phyloP scores from a whole-genome alignment of 2,329 filamentous ascomycete species.

The Xylariomycetidae sp. region DNA sequence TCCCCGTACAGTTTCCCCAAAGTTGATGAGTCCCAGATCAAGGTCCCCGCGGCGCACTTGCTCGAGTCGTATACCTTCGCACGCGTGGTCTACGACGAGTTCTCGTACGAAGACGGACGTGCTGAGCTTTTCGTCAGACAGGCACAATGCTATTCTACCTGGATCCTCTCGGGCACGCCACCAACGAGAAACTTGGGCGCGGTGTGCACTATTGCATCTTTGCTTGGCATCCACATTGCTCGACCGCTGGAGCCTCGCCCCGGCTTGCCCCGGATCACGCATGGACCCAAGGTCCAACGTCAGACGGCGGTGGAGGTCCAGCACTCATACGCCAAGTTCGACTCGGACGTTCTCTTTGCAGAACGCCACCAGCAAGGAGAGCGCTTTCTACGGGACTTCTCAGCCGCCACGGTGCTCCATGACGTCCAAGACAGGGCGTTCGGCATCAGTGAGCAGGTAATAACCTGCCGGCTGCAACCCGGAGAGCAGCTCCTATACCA shows the following conservation, averaged over 20 bases:
- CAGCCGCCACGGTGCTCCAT: constrained; percentile 24
- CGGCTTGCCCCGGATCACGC: constrained; percentile 30
- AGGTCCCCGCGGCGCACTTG: too few species aligned
- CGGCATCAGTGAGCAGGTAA: constrained; percentile 14
- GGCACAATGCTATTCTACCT: constrained; percentile 29
- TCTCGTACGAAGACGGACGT: constrained; percentile 31
- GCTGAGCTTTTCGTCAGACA: constrained; percentile 29
- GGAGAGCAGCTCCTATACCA: constrained; percentile 21
- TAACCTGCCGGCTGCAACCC: constrained; percentile 21
- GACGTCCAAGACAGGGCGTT: constrained; percentile 12
- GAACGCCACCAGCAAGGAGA: constrained; percentile 30
- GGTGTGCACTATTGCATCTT: constrained; percentile 28
- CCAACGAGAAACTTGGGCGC: constrained; percentile 29
- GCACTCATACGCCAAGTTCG: constrained; percentile 25
- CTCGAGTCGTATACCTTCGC: constrained; percentile 33
- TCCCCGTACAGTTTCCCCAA: too few species aligned
- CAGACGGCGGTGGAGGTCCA: constrained; percentile 29
- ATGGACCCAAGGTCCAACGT: constrained; percentile 23
- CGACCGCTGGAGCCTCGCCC: constrained; percentile 23
- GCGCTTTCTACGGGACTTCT: constrained; percentile 25
- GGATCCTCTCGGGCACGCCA: constrained; percentile 39
- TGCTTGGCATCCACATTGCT: constrained; percentile 34
- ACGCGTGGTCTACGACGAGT: constrained; percentile 38
- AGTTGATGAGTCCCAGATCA: too few species aligned
- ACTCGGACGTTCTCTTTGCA: constrained; percentile 27